Percentiles rank a stretch among this genome's conserved stretches.
These are phyloP conservation scores for Plectosphaerella plurivora DNA, from an alignment of 2,329 filamentous ascomycete genomes.

Conservation along the genomic window DNA sequence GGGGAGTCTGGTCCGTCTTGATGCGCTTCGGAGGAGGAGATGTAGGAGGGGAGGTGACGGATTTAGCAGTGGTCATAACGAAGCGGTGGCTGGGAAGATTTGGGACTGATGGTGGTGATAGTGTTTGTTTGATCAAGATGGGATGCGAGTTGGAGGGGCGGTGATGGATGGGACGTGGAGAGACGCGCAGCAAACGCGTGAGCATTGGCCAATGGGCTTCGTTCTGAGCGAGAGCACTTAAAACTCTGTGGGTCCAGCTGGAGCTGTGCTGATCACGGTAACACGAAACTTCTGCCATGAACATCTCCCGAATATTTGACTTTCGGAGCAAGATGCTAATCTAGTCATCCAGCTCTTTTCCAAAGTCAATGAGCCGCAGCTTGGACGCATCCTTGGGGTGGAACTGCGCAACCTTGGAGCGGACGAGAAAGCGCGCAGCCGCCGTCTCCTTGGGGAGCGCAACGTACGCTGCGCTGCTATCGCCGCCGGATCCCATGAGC, in stretches of 20 bases:
- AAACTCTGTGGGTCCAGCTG: no score
- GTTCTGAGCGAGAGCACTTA: neutral
- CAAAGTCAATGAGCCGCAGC: conserved; percentile 60
- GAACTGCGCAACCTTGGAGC: conserved; percentile 63
- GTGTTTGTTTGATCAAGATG: neutral
- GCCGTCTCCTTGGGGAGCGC: conserved; percentile 56
- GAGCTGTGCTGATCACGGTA: no score
- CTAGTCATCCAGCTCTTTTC: conserved; percentile 55
- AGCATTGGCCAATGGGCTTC: neutral
- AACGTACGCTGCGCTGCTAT: conserved; percentile 54
- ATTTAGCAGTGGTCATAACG: conserved; percentile 22
- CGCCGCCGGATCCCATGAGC: conserved; percentile 48
- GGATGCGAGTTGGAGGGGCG: conserved; percentile 9
- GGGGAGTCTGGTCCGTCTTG: conserved; percentile 46
- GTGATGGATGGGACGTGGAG: conserved; percentile 17
- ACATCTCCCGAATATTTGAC: no score
- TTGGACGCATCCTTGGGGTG: conserved; percentile 58
- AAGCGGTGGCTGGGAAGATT: neutral
- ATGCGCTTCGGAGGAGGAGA: conserved; percentile 79
- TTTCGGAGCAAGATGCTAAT: no score
- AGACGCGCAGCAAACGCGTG: no score
- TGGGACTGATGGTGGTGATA: neutral
- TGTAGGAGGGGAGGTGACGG: conserved; percentile 52
- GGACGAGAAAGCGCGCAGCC: conserved; percentile 58
- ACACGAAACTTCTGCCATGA: no score